phyloP scores from a whole-genome alignment of 1,284 basidiomycete genomes.

The Xerocomus amazonicus region DNA sequence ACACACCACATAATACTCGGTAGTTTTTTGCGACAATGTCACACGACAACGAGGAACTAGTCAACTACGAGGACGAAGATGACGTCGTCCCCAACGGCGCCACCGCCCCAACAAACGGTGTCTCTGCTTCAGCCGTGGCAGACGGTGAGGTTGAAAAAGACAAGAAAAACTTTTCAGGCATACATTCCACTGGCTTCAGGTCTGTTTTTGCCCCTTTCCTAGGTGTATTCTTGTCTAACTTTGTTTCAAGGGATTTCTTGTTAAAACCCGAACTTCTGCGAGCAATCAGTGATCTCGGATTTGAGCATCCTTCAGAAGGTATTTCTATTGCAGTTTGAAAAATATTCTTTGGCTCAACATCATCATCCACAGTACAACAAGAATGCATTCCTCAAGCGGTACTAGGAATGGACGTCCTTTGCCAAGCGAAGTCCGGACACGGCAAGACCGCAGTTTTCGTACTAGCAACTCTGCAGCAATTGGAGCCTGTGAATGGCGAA shows the following conservation, averaged over 20 bases:
- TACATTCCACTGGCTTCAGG: slow-evolving; percentile 96
- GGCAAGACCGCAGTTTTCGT: slow-evolving; percentile 99
- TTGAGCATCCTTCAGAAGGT: slow-evolving; percentile 99
- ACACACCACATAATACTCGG: slow-evolving; percentile 10
- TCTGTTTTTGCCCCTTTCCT: slow-evolving; percentile 34
- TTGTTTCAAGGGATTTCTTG: slow-evolving; percentile 25
- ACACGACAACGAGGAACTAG: slow-evolving; percentile 81
- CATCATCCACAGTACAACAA: slow-evolving; percentile 79
- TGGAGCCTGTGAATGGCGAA: slow-evolving; percentile 98
- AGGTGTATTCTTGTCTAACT: slow-evolving; percentile 5
- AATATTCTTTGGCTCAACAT: background rate
- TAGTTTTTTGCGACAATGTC: slow-evolving; percentile 43
- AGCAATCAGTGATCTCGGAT: slow-evolving; percentile 98
- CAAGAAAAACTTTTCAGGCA: slow-evolving; percentile 96
- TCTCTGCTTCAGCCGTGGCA: slow-evolving; percentile 46
- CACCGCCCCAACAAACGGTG: slow-evolving; percentile 46
- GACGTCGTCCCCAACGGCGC: slow-evolving; percentile 71
- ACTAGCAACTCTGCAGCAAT: slow-evolving; percentile 94
- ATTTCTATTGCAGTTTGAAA: slow-evolving; percentile 20
- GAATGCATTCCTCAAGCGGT: slow-evolving; percentile 99
- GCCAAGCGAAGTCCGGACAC: slow-evolving; percentile 99
- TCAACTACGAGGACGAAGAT: slow-evolving; percentile 95
- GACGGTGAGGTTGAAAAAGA: slow-evolving; percentile 76
- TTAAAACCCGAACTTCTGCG: slow-evolving; percentile 74
- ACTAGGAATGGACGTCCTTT: slow-evolving; percentile 98